Base-by-base conservation (phyloP, 495 filamentous ascomycete genomes). In the Penicillium cinerascens region DNA sequence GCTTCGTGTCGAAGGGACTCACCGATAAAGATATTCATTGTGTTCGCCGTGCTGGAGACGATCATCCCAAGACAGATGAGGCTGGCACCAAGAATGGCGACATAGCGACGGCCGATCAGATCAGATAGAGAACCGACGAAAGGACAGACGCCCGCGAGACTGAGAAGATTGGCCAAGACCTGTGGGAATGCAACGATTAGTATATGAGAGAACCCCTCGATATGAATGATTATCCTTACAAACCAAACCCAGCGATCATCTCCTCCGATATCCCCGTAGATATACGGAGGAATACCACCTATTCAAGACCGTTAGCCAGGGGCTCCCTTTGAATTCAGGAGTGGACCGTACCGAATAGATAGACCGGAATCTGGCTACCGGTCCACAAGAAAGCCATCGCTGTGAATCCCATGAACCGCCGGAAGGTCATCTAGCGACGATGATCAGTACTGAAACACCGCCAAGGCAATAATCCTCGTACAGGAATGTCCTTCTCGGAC, bases 121-220 rank as follows among this genome's bases (percentile, higher is more conserved):
- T 89, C 86, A 5, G 86, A 89, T 1, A 89, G 57, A 18, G 80
- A 81, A 4, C 86, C 86, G 21, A 89, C 86, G 51, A 89, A 89
- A 8, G 86, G 86, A 47, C 84, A 87, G 10, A 89, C 78, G 42
- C 79, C 82, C 3, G 86, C 84, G 2, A 86, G 77, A 37, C 83
- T 74, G 8, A 89, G 78, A 3, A 89, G 70, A 58, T 89, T 83
- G 16, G 79, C 84, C 2, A 87, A 72, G 36, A 87, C 71, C 73
- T 74, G 46, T 23, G 5, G 6, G 33, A 13, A 41, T 23, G 4
- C 3, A 51, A 42, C 52, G 17, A n/a, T n/a, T n/a, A 51, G 9
- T 38, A 16, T 11, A 42, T 35, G 4, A 16, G 21, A 4, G 4
- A 6, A 6, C 11, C 23, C 15, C 2, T n/a, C n/a, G n/a, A n/a